Percentiles rank a stretch among this genome's conserved stretches.
Evolutionary conservation across 2,329 filamentous ascomycete species (phyloP).

Genomic region (Curvularia spicifera): DNA sequence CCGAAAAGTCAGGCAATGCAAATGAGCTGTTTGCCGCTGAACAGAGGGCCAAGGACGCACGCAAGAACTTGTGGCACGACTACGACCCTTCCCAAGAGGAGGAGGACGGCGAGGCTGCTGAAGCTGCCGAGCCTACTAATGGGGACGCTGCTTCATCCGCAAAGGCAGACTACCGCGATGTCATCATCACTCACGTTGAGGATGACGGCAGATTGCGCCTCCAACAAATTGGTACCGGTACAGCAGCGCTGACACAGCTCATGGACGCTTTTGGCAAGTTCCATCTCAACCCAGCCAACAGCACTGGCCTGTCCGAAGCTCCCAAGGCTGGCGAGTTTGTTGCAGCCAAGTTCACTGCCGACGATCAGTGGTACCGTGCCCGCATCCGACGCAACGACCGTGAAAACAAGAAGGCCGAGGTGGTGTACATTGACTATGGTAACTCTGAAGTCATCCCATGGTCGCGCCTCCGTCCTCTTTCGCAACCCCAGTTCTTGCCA

Average conservation of each 20-base stretch:
- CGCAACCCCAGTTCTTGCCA: conserved; percentile 76
- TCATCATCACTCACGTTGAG: conserved; percentile 90
- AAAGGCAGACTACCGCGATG: conserved; percentile 91
- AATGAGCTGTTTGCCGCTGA: conserved; percentile 87
- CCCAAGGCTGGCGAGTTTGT: conserved; percentile 93
- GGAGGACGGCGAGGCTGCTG: conserved; percentile 60
- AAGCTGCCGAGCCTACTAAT: conserved; percentile 56
- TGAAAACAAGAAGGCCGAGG: conserved; percentile 81
- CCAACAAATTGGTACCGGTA: conserved; percentile 87
- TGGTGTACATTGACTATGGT: conserved; percentile 95
- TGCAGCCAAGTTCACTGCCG: conserved; percentile 86
- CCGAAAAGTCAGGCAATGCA: conserved; percentile 91
- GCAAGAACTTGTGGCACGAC: conserved; percentile 89
- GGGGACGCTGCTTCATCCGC: conserved; percentile 63
- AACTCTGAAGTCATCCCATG: conserved; percentile 91
- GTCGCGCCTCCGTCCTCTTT: conserved; percentile 80
- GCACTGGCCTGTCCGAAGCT: conserved; percentile 71
- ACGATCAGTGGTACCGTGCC: conserved; percentile 94
- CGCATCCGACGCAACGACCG: conserved; percentile 92
- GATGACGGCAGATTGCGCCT: conserved; percentile 83
- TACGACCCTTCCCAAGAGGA: conserved; percentile 95
- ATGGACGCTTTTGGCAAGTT: conserved; percentile 93
- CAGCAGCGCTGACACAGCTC: conserved; percentile 80
- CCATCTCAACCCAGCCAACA: conserved; percentile 84
- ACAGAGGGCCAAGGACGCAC: conserved; percentile 83